Base-by-base conservation (phyloP, 768 basidiomycete genomes). In the Chlorophyllum brunneum region DNA sequence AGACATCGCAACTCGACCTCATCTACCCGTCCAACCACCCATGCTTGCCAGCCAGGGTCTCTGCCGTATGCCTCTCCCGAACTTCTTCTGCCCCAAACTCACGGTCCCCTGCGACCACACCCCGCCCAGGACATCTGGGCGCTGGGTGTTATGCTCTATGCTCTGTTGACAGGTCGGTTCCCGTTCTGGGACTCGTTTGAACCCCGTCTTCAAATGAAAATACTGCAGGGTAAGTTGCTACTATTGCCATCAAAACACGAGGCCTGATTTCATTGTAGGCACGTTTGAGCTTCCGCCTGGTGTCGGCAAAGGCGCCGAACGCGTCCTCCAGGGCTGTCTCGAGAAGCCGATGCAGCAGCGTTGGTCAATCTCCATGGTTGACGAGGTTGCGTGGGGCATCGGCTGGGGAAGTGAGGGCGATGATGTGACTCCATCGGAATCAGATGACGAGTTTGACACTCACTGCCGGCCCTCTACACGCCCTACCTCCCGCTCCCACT, bases 121-220 rank as follows among this genome's bases (percentile, higher is more conserved):
- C 86, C 93, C 2, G 82, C 89, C 0, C 91, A 94, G 63, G 97
- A 99, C 58, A 85, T 98, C 24, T 99, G 97, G 97, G 94, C 97
- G 0, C 71, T 98, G 2, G 97, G 97, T 0, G 84, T 94, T 49
- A 78, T 97, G 56, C 81, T 99, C 1, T 91, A 93, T 63, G 83
- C 86, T 6, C 74, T 99, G 1, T 76, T 98, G 16, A 85, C 84
- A 0, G 93, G 93, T 2, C 73, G 75, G n/a, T 72, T 98, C 5
- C 97, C 97, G 0, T 98, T 98, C 65, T 70, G 64, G 29, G 95
- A 99, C 67, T 72, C 86, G 0, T 99, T 90, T 61, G 95, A 99
- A 66, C 94, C 93, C 1, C 74, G 95, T 29, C 67, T 98, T 52
- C 87, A 92, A 46, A 86, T 92, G 80, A 95, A 95, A 68, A 95